phyloP scores from a whole-genome alignment of 805 yeast species.

The Metschnikowia orientalis region DNA sequence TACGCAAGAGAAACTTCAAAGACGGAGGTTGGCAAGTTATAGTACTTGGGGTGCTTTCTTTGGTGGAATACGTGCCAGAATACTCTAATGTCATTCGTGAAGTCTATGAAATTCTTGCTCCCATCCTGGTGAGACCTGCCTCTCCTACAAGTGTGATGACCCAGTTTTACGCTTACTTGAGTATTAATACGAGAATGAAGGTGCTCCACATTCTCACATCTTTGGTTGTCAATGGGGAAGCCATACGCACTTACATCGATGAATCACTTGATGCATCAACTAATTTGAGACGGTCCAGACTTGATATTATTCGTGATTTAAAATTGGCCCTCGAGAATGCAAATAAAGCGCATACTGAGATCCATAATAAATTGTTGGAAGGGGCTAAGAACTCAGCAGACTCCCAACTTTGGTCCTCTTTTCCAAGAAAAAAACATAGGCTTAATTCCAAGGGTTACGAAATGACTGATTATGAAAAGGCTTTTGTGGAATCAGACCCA shows the following conservation, averaged over 20 bases:
- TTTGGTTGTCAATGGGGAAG: constrained; percentile 52
- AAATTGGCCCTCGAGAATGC: constrained; percentile 51
- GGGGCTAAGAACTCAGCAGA: constrained; percentile 9
- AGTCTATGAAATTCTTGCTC: constrained; percentile 54
- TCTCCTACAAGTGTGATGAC: constrained; percentile 45
- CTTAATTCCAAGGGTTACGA: constrained; percentile 32
- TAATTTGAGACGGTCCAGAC: constrained; percentile 57
- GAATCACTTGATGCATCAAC: constrained; percentile 62
- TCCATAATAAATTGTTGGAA: constrained; percentile 21
- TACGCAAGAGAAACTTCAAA: constrained; percentile 67
- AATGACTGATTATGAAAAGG: constrained; percentile 37
- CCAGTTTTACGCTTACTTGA: constrained; percentile 53
- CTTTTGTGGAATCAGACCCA: constrained; percentile 37
- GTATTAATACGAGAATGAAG: constrained; percentile 50
- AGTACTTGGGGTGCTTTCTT: constrained; percentile 65
- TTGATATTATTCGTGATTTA: constrained; percentile 61
- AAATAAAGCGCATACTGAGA: constrained; percentile 26
- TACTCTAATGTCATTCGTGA: constrained; percentile 47
- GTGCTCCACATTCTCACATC: constrained; percentile 61
- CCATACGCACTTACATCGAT: constrained; percentile 63
- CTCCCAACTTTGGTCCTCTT: constrained; percentile 9
- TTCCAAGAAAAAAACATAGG: constrained; percentile 22
- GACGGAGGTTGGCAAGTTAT: constrained; percentile 86
- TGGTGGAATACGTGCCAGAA: constrained; percentile 53
- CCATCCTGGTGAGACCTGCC: constrained; percentile 43